A percentile compares a stretch with the other conserved stretches of the same genome.
Conservation (phyloP, 2,329 filamentous ascomycete species). For the Fusarium domesticum region DNA sequence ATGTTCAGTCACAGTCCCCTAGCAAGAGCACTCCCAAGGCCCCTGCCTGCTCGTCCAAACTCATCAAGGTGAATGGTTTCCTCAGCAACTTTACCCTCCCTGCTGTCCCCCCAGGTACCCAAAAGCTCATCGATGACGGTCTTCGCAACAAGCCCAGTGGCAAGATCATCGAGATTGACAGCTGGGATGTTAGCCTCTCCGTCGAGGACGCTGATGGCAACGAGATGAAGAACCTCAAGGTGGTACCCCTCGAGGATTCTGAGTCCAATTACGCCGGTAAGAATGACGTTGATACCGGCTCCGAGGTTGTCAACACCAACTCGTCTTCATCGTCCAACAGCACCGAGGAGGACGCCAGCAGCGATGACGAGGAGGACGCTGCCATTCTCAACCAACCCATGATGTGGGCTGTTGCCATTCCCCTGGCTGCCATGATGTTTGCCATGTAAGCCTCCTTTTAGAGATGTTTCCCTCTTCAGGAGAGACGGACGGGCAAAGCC, state of each 20-base stretch:
- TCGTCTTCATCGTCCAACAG: slow-evolving; percentile 14
- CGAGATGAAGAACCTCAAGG: slow-evolving; percentile 44
- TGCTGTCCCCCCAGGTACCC: slow-evolving; percentile 61
- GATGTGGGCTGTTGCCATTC: slow-evolving; percentile 34
- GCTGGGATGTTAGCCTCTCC: slow-evolving; percentile 54
- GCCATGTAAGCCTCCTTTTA: slow-evolving; percentile 22
- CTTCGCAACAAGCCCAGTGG: slow-evolving; percentile 62
- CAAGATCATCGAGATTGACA: slow-evolving; percentile 65
- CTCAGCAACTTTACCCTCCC: slow-evolving; percentile 78
- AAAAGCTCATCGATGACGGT: slow-evolving; percentile 73
- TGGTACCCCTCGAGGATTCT: slow-evolving; percentile 44
- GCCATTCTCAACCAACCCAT: slow-evolving; percentile 32
- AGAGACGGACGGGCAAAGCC: too few species aligned
- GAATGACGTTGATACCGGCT: slow-evolving; percentile 39
- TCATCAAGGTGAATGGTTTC: slow-evolving; percentile 70
- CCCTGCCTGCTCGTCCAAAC: slow-evolving; percentile 60
- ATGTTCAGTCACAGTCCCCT: slow-evolving; percentile 62
- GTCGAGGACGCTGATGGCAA: slow-evolving; percentile 43
- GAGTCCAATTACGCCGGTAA: slow-evolving; percentile 46
- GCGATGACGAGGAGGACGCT: slow-evolving; percentile 28
- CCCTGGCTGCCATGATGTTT: slow-evolving; percentile 36
- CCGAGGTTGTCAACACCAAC: slow-evolving; percentile 22
- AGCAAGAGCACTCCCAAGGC: slow-evolving; percentile 48
- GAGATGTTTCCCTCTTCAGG: too few species aligned
- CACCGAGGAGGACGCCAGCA: slow-evolving; percentile 15